A percentile compares a stretch with the other conserved stretches of the same genome.
phyloP scores from a whole-genome alignment of 805 yeast species.

The Wickerhamomyces tratensis region DNA sequence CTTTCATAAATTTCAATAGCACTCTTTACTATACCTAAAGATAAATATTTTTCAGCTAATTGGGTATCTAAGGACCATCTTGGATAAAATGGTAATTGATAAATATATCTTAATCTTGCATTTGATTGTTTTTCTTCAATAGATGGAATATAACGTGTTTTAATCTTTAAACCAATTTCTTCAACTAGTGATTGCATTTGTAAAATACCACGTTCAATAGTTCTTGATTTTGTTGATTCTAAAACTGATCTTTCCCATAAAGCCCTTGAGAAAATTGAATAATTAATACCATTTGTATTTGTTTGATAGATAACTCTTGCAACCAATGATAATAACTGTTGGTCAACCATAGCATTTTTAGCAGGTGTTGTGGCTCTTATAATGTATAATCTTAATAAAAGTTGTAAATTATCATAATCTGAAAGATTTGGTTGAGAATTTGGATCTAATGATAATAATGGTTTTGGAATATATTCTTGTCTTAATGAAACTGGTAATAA shows the following conservation, averaged over 20 bases:
- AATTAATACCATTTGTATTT: conserved; percentile 39
- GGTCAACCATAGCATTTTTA: conserved; percentile 61
- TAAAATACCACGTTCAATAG: conserved; percentile 87
- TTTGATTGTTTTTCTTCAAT: conserved; percentile 22
- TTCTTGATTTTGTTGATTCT: conserved; percentile 72
- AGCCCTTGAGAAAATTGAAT: conserved; percentile 73
- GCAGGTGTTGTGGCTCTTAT: conserved; percentile 65
- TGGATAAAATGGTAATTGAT: conserved; percentile 68
- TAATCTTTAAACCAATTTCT: conserved; percentile 66
- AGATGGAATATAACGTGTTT: conserved; percentile 44
- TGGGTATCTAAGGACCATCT: conserved; percentile 77
- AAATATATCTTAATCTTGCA: conserved; percentile 59
- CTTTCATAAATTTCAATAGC: conserved; percentile 87
- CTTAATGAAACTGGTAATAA: conserved; percentile 55
- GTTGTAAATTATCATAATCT: conserved; percentile 63
- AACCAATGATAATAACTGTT: conserved; percentile 72
- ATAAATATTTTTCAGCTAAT: conserved; percentile 80
- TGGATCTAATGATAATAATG: conserved; percentile 53
- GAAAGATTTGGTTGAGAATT: conserved; percentile 70
- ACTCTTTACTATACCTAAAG: conserved; percentile 73
- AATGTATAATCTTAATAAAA: conserved; percentile 57
- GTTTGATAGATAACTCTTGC: conserved; percentile 54
- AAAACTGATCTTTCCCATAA: conserved; percentile 84
- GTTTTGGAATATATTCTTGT: conserved; percentile 53
- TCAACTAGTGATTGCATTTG: conserved; percentile 91